phyloP scores from a whole-genome alignment of 495 filamentous ascomycete species.

The Hypoxylon intermedium region DNA sequence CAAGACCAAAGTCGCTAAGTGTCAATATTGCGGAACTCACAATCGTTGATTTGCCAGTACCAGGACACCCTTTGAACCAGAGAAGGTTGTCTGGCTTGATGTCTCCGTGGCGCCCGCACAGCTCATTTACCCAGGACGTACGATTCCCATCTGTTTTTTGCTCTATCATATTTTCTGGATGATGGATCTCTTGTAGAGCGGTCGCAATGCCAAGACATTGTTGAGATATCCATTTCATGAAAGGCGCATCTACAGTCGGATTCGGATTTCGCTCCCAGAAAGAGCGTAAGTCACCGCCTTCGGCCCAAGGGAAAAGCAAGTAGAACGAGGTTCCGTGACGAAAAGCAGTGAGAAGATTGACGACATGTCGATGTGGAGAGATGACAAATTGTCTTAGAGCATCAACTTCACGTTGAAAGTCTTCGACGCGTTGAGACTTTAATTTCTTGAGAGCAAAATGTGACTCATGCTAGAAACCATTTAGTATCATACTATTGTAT shows the following conservation, averaged over 20 bases:
- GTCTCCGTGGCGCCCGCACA: conserved; percentile 33
- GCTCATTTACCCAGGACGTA: too few species aligned
- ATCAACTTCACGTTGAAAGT: conserved; percentile 26
- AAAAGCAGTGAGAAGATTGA: conserved; percentile 28
- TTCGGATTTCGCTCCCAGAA: conserved; percentile 28
- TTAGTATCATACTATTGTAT: background rate
- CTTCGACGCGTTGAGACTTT: conserved; percentile 1
- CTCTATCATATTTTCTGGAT: background rate
- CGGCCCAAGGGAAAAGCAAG: conserved; percentile 38
- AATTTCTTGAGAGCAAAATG: conserved; percentile 21
- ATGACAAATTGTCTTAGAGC: conserved; percentile 6
- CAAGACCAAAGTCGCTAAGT: conserved; percentile 16
- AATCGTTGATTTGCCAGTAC: background rate
- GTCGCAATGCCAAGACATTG: conserved; percentile 27
- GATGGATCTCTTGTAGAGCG: conserved; percentile 28
- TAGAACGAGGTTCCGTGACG: conserved; percentile 25
- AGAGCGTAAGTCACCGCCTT: conserved; percentile 27
- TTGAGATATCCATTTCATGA: conserved; percentile 15
- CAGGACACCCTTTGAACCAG: background rate
- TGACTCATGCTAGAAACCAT: conserved; percentile 5
- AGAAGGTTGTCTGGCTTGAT: conserved; percentile 34
- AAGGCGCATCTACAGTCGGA: conserved; percentile 1
- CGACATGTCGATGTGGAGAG: conserved; percentile 4
- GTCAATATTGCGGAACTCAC: too few species aligned
- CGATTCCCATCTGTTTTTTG: background rate